Percentiles rank a stretch among this genome's conserved stretches.
Evolutionary conservation across 768 basidiomycete species (phyloP).

Genomic region (Macrolepiota albuminosa): DNA sequence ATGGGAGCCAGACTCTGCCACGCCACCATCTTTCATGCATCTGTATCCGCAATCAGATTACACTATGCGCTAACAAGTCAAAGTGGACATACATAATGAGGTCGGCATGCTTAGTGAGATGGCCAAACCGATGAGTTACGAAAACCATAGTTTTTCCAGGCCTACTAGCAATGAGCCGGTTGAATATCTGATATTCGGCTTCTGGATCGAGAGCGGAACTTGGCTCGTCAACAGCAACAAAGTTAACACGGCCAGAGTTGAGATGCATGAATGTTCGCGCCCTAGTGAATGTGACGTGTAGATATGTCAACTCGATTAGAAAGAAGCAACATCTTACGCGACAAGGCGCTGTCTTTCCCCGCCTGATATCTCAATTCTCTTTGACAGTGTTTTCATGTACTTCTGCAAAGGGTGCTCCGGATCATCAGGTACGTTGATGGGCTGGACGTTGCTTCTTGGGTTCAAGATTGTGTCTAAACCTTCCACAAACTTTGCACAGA

Average conservation of each 20-base stretch:
- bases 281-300: constrained; percentile 6
- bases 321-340: constrained; percentile 16
- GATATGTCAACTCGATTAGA: not conserved
- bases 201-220: constrained; percentile 43
- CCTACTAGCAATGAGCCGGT: constrained; percentile 24
- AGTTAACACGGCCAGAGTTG: constrained; percentile 22
- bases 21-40: constrained; percentile 32
- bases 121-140: constrained; percentile 34
- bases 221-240: constrained; percentile 45
- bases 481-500: constrained; percentile 14
- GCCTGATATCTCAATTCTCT: constrained; percentile 18
- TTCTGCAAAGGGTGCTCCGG: constrained; percentile 15
- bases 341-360: constrained; percentile 24
- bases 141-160: constrained; percentile 35
- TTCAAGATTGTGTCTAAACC: constrained; percentile 19
- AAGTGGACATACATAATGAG: constrained; percentile 25
- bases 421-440: constrained; percentile 13
- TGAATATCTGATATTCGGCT: constrained; percentile 35
- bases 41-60: constrained; percentile 11
- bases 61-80: not conserved
- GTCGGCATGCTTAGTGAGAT: constrained; percentile 33
- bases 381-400: constrained; percentile 14
- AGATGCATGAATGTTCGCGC: constrained; percentile 28
- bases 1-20: constrained; percentile 30
- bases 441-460: not conserved